These are phyloP conservation scores for Cercophora samala DNA, from an alignment of 495 filamentous ascomycete genomes.

Conservation along the genomic window DNA sequence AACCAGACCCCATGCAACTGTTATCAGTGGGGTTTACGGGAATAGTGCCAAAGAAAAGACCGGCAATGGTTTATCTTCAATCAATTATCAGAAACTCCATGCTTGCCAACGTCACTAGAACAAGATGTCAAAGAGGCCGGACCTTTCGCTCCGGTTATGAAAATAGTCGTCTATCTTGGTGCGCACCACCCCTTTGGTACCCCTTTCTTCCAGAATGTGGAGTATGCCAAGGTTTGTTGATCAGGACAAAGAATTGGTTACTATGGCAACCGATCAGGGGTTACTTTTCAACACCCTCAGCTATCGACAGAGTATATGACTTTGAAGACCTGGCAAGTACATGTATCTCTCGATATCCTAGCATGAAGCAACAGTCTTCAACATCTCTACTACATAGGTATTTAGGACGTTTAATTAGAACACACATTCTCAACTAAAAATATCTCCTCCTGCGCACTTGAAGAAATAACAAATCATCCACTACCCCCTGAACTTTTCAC, in stretches of 20 bases:
- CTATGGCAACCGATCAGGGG: not conserved
- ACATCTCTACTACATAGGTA: too few relatives aligned
- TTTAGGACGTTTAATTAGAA: too few relatives aligned
- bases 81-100: not conserved
- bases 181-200: not conserved
- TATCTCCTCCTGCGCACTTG: too few relatives aligned
- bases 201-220: not conserved
- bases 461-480: too few relatives aligned
- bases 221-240: not conserved
- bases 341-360: too few relatives aligned
- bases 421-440: too few relatives aligned
- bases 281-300: not conserved
- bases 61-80: not conserved
- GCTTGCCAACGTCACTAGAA: not conserved
- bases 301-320: too few relatives aligned
- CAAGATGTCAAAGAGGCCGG: not conserved
- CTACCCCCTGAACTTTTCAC: too few relatives aligned
- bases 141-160: not conserved
- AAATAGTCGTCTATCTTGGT: not conserved
- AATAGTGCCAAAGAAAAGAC: not conserved
- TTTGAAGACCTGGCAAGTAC: too few relatives aligned
- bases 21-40: not conserved
- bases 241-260: not conserved
- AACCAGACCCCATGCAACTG: not conserved
- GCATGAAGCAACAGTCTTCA: too few relatives aligned